Conservation (phyloP, 495 filamentous ascomycete species). For the Hypoxylon crocopeplum region DNA sequence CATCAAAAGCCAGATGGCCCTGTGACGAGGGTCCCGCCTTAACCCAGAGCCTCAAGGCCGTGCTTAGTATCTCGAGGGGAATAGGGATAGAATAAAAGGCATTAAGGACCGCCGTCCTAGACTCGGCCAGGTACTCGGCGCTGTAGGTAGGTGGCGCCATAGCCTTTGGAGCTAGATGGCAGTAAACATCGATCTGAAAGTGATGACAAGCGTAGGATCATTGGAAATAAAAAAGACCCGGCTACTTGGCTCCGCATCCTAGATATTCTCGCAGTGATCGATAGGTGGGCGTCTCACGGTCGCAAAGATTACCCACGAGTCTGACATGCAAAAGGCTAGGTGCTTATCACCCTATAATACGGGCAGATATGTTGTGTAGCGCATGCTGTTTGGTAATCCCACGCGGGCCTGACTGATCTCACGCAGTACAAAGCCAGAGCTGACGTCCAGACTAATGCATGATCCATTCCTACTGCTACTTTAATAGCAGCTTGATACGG, state of each 20-base stretch:
- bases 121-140: constrained; percentile 34
- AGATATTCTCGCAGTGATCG: constrained; percentile 7
- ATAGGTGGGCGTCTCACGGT: not conserved
- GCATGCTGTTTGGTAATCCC: constrained; percentile 3
- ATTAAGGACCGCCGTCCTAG: constrained; percentile 28
- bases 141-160: constrained; percentile 30
- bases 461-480: constrained; percentile 4
- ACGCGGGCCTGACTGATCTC: constrained; percentile 8
- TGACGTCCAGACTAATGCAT: constrained; percentile 10
- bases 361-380: too few species aligned
- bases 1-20: constrained; percentile 32
- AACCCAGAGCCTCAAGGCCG: constrained; percentile 29
- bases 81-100: constrained; percentile 36
- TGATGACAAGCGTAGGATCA: not conserved
- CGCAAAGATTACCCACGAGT: too few species aligned
- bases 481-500: not conserved
- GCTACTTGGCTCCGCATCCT: not conserved
- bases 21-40: constrained; percentile 24
- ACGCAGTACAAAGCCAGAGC: constrained; percentile 13
- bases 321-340: not conserved
- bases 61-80: constrained; percentile 37
- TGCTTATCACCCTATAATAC: too few species aligned
- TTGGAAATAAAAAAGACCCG: not conserved
- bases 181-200: not conserved
- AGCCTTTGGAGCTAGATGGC: constrained; percentile 1